Evolutionary conservation across 192 early-diverging fungal species (phyloP).

Genomic region (Dissophora ornata): DNA sequence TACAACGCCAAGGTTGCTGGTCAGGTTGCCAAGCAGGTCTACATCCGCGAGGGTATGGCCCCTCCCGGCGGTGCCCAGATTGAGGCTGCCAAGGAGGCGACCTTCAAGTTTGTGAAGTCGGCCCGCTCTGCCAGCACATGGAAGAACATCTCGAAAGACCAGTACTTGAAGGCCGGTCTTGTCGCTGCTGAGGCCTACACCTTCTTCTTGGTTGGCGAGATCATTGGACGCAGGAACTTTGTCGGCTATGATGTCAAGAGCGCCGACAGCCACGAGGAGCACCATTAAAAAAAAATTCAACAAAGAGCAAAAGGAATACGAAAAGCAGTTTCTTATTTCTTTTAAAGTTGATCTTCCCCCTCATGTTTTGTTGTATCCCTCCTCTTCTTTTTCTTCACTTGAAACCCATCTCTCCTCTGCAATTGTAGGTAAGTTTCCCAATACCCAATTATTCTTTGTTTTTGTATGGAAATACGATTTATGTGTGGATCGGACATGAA

Average conservation of each 20-base stretch:
- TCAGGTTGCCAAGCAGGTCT: slow-evolving; percentile 74
- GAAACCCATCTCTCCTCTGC: slow-evolving; percentile 7
- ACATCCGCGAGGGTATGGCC: slow-evolving; percentile 68
- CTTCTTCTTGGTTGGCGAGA: slow-evolving; percentile 73
- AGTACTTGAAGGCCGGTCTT: slow-evolving; percentile 63
- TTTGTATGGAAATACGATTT: no score
- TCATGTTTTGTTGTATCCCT: background rate
- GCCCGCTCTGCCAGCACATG: slow-evolving; percentile 47
- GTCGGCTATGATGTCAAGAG: slow-evolving; percentile 69
- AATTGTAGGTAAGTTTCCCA: slow-evolving; percentile 25
- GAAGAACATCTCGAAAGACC: slow-evolving; percentile 59
- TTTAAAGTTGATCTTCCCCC: no score
- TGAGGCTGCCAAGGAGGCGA: slow-evolving; percentile 57
- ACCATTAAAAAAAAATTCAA: slow-evolving; percentile 36
- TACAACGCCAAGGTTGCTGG: slow-evolving; percentile 69
- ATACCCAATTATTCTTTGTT: no score
- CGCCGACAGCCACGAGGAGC: slow-evolving; percentile 39
- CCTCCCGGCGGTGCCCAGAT: slow-evolving; percentile 65
- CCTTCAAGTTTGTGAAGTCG: slow-evolving; percentile 55
- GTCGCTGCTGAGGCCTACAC: slow-evolving; percentile 65
- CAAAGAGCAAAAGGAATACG: no score
- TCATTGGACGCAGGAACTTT: slow-evolving; percentile 72
- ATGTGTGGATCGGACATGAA: no score
- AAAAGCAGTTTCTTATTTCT: no score
- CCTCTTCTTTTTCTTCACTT: slow-evolving; percentile 1